Percentiles rank a stretch among this genome's conserved stretches.
Evolutionary conservation across 768 basidiomycete species (phyloP).

Genomic region (Lactarius deliciosus): DNA sequence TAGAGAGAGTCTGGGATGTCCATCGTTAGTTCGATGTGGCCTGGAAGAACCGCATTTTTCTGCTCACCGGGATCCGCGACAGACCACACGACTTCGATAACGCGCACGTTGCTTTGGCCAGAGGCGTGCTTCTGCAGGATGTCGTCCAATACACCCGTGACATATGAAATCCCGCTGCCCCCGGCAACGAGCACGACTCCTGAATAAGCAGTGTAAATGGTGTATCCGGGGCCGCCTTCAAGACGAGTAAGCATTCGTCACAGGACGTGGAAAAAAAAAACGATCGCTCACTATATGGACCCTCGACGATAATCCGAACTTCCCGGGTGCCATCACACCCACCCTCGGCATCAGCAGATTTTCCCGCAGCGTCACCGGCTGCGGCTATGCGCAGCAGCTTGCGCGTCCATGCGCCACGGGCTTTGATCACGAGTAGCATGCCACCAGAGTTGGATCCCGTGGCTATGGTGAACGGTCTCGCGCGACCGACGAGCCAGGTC

Average conservation of each 20-base stretch:
- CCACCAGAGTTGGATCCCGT: constrained; percentile 44
- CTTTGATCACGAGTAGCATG: constrained; percentile 51
- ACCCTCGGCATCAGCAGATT: constrained; percentile 16
- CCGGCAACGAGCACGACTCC: constrained; percentile 56
- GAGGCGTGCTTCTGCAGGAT: constrained; percentile 43
- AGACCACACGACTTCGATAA: constrained; percentile 56
- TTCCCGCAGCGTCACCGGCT: constrained; percentile 36
- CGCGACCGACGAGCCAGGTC: constrained; percentile 21
- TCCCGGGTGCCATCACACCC: constrained; percentile 15
- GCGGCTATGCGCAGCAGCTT: constrained; percentile 41
- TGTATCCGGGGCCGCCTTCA: constrained; percentile 46
- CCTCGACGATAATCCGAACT: constrained; percentile 49
- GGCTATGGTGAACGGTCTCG: constrained; percentile 47
- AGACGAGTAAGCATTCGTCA: constrained; percentile 21
- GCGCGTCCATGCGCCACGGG: constrained; percentile 50
- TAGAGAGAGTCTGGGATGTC: constrained; percentile 36
- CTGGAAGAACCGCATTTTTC: neutral
- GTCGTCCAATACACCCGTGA: constrained; percentile 50
- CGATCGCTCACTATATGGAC: constrained; percentile 47
- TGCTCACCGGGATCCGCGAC: constrained; percentile 45
- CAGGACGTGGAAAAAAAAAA: neutral
- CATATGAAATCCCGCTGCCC: constrained; percentile 62
- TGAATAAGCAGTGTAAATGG: constrained; percentile 49
- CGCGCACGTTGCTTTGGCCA: constrained; percentile 40
- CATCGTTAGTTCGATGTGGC: constrained; percentile 24